phyloP scores from a whole-genome alignment of 768 basidiomycete genomes.

The Glaciozyma martinii region DNA sequence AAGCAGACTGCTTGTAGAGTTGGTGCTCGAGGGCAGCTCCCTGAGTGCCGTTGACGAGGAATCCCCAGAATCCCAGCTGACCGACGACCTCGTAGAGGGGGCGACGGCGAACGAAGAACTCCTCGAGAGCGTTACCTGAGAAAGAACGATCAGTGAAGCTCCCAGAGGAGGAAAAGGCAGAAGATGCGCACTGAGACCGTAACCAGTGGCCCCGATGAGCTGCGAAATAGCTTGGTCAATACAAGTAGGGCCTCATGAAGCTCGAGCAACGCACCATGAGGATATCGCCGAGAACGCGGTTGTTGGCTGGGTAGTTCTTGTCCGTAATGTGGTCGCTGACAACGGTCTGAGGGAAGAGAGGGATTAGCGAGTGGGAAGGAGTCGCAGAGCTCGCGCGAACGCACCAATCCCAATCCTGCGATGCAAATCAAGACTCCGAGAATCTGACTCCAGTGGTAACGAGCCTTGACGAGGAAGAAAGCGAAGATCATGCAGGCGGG shows the following conservation, averaged over 20 bases:
- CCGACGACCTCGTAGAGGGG: conserved; percentile 36
- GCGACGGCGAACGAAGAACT: conserved; percentile 32
- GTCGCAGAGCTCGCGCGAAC: not conserved
- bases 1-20: conserved; percentile 21
- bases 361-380: not conserved
- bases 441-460: conserved; percentile 32
- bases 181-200: conserved; percentile 19
- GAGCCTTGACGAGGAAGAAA: conserved; percentile 27
- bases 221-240: no score
- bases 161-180: no score
- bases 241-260: no score
- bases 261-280: conserved; percentile 14
- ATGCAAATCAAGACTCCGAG: conserved; percentile 34
- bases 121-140: conserved; percentile 30
- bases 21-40: conserved; percentile 31
- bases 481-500: conserved; percentile 35
- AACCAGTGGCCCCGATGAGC: conserved; percentile 28
- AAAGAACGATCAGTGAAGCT: not conserved
- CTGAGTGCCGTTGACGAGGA: conserved; percentile 32
- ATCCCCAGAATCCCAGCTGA: conserved; percentile 35
- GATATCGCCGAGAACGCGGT: conserved; percentile 24
- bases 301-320: conserved; percentile 16
- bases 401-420: conserved; percentile 31
- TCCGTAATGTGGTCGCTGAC: conserved; percentile 31
- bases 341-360: conserved; percentile 11